Conservation (phyloP, 2,329 filamentous ascomycete genomes). For the Cladosporium sphaerospermum region DNA sequence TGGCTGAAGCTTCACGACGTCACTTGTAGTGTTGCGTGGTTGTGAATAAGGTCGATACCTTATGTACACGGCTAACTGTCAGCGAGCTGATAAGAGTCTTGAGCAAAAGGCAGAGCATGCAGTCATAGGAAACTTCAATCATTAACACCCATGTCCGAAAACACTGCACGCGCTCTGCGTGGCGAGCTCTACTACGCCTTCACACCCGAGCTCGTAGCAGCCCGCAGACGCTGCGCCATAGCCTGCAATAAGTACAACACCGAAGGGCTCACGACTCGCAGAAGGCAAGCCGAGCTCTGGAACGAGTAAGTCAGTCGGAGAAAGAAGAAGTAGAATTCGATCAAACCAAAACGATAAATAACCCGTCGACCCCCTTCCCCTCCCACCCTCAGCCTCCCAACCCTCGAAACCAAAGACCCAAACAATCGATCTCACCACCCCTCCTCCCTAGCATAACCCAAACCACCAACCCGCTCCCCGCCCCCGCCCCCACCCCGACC, state of each 20-base stretch:
- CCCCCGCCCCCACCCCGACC: conserved; percentile 48
- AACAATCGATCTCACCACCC: background rate
- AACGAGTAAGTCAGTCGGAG: conserved; percentile 56
- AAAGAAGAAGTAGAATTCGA: background rate
- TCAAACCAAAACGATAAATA: background rate
- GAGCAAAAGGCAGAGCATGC: no score
- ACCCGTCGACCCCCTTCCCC: background rate
- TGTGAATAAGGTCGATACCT: no score
- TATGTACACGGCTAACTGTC: no score
- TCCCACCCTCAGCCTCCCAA: background rate
- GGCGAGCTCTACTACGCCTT: conserved; percentile 67
- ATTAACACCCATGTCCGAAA: conserved; percentile 25
- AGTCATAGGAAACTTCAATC: background rate
- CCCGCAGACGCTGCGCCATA: conserved; percentile 55
- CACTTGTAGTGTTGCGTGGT: no score
- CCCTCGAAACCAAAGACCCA: background rate
- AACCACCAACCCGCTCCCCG: conserved; percentile 59
- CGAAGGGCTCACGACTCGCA: conserved; percentile 51
- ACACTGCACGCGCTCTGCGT: conserved; percentile 27
- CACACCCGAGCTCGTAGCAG: conserved; percentile 59
- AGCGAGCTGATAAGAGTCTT: background rate
- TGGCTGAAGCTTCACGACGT: no score
- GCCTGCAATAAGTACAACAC: conserved; percentile 61
- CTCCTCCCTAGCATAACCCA: conserved; percentile 49
- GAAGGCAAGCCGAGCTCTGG: conserved; percentile 61